phyloP scores from a whole-genome alignment of 169 alveolate genomes.

The Plasmodium yoelii region DNA sequence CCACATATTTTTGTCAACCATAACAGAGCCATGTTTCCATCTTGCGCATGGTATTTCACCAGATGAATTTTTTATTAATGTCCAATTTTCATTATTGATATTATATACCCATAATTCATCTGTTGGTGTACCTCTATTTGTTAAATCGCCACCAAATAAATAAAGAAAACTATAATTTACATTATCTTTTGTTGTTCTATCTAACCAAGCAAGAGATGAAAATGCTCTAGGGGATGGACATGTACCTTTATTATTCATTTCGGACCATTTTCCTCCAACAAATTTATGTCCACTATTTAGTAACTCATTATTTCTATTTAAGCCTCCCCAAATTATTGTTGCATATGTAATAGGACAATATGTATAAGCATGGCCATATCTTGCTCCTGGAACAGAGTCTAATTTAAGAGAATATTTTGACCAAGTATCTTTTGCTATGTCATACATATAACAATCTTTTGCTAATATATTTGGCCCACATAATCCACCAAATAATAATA shows the following conservation, averaged over 20 bases:
- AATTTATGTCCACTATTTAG: constrained; percentile 69
- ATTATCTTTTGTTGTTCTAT: constrained; percentile 64
- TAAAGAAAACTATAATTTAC: constrained; percentile 38
- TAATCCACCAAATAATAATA: constrained; percentile 74
- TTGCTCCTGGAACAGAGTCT: constrained; percentile 60
- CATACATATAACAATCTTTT: constrained; percentile 67
- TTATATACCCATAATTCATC: constrained; percentile 77
- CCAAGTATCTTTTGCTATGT: constrained; percentile 57
- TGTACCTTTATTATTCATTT: constrained; percentile 30
- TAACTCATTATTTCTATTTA: constrained; percentile 55
- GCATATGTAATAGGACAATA: constrained; percentile 60
- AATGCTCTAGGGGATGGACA: constrained; percentile 59
- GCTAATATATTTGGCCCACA: constrained; percentile 72
- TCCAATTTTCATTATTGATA: constrained; percentile 63
- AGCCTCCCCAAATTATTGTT: constrained; percentile 74
- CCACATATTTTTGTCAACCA: constrained; percentile 77
- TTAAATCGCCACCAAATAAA: constrained; percentile 72
- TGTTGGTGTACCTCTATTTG: constrained; percentile 68
- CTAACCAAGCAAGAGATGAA: constrained; percentile 73
- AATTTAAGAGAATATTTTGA: constrained; percentile 34
- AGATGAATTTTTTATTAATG: constrained; percentile 50
- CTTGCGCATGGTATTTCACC: constrained; percentile 76
- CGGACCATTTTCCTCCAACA: constrained; percentile 70
- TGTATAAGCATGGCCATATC: constrained; percentile 76
- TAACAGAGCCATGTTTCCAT: constrained; percentile 77